Evolutionary conservation across 208 protist genomes (phyloP).

Genomic region (Acanthamoeba culbertsoni): DNA sequence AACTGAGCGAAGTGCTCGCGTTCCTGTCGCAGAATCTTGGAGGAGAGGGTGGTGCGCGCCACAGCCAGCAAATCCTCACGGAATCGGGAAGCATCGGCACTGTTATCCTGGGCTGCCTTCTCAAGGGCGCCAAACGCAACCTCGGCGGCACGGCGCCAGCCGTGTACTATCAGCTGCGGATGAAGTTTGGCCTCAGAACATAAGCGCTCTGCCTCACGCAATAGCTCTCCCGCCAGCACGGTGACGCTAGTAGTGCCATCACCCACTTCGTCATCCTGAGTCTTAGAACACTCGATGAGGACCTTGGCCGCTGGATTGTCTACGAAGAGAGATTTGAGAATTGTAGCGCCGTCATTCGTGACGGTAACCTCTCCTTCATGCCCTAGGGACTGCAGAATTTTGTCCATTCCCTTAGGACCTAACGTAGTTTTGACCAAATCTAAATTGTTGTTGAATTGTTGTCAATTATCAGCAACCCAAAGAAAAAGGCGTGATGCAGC

Average conservation of each 20-base stretch:
- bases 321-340: conserved; percentile 97
- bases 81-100: conserved; percentile 89
- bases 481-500: neutral
- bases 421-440: conserved; percentile 98
- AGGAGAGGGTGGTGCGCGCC: conserved; percentile 98
- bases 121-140: conserved; percentile 88
- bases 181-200: conserved; percentile 95
- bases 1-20: conserved; percentile 98
- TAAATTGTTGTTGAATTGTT: too few relatives aligned
- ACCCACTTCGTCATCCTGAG: conserved; percentile 99
- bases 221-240: conserved; percentile 98
- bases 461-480: neutral
- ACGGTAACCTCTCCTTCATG: conserved; percentile 88
- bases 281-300: conserved; percentile 98
- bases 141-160: conserved; percentile 63
- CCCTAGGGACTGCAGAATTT: conserved; percentile 88
- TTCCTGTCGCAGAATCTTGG: conserved; percentile 96
- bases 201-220: conserved; percentile 98
- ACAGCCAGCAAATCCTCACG: conserved; percentile 97
- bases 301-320: conserved; percentile 99
- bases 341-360: conserved; percentile 99
- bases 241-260: conserved; percentile 99
- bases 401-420: conserved; percentile 99
- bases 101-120: conserved; percentile 84
- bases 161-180: conserved; percentile 87